phyloP scores from a whole-genome alignment of 2,329 filamentous ascomycete species.

The Lasiodiplodia citricola region DNA sequence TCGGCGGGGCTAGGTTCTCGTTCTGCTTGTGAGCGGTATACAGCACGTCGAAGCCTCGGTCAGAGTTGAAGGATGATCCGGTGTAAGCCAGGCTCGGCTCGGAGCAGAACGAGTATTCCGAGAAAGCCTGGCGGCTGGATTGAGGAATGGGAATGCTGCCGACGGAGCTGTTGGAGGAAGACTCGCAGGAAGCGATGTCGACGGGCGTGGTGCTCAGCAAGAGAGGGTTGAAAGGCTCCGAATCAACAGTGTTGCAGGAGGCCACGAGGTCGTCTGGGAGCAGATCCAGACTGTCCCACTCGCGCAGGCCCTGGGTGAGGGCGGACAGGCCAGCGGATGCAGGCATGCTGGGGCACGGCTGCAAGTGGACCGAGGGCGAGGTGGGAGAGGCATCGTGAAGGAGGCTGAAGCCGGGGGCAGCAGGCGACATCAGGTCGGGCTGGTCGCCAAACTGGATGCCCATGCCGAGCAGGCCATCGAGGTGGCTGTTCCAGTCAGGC shows the following conservation, averaged over 20 bases:
- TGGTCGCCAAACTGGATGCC: slow-evolving; percentile 2
- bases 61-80: slow-evolving; percentile 24
- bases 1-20: not conserved
- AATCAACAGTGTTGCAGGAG: slow-evolving; percentile 4
- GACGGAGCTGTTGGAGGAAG: slow-evolving; percentile 5
- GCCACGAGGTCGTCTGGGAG: slow-evolving; percentile 4
- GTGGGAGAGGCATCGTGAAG: slow-evolving; percentile 10
- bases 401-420: slow-evolving; percentile 8
- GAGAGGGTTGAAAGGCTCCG: slow-evolving; percentile 15
- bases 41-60: not conserved
- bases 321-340: not conserved
- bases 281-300: not conserved
- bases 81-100: slow-evolving; percentile 22
- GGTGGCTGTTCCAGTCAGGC: not conserved
- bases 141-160: slow-evolving; percentile 25
- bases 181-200: not conserved
- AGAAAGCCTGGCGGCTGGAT: not conserved
- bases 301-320: slow-evolving; percentile 8
- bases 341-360: not conserved
- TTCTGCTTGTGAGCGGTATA: slow-evolving; percentile 10
- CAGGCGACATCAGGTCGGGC: not conserved
- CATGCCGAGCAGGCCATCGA: slow-evolving; percentile 9
- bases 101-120: slow-evolving; percentile 15
- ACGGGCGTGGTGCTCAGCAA: not conserved
- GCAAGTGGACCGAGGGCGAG: slow-evolving; percentile 11